A percentile compares a stretch with the other conserved stretches of the same genome.
phyloP scores from a whole-genome alignment of 371 early-diverging fungal genomes.

The Rhizomucor miehei region DNA sequence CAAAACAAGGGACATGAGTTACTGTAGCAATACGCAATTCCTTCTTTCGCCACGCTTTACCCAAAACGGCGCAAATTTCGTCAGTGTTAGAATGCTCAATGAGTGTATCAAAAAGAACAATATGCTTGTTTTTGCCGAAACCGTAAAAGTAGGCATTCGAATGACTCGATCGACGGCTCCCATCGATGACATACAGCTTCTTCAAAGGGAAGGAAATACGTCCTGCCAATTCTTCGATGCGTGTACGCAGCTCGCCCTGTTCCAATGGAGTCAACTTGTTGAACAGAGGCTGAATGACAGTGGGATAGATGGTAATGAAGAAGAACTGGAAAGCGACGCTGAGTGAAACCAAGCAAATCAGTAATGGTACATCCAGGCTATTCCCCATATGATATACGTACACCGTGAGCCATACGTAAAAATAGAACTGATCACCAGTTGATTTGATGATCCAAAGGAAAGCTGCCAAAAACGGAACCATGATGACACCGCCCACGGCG shows the following conservation, averaged over 20 bases:
- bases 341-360: not conserved
- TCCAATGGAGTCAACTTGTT: slow-evolving; percentile 94
- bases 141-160: slow-evolving; percentile 98
- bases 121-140: slow-evolving; percentile 95
- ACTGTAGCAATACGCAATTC: not conserved
- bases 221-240: slow-evolving; percentile 85
- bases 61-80: slow-evolving; percentile 92
- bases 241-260: slow-evolving; percentile 80
- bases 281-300: slow-evolving; percentile 96
- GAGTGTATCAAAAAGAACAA: slow-evolving; percentile 97
- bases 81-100: slow-evolving; percentile 81
- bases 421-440: slow-evolving; percentile 83
- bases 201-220: slow-evolving; percentile 91
- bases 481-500: slow-evolving; percentile 66
- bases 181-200: slow-evolving; percentile 96
- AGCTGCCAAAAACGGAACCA: slow-evolving; percentile 77
- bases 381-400: slow-evolving; percentile 32
- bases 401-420: slow-evolving; percentile 89
- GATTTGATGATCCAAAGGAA: slow-evolving; percentile 82
- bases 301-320: slow-evolving; percentile 91
- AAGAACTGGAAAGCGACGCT: slow-evolving; percentile 87
- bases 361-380: not conserved
- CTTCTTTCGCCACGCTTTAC: slow-evolving; percentile 38
- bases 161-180: slow-evolving; percentile 91
- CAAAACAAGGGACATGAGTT: not conserved